Evolutionary conservation across 441 rosid genomes (phyloP), one percentile per base, ranked within the genome.

Genomic region (Gossypium davidsonii): DNA sequence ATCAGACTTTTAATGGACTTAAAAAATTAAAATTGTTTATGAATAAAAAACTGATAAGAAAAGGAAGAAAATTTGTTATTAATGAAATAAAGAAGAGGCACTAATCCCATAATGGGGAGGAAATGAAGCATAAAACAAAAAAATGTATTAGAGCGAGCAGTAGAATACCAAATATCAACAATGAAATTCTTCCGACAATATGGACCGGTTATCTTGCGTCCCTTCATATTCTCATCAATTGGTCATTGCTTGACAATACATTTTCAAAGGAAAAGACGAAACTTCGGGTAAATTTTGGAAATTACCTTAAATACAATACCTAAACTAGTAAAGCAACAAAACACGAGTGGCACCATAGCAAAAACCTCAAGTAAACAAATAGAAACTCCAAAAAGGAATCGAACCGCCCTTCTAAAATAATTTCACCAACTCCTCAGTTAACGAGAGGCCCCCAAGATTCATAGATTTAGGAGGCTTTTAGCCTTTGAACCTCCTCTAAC

Each of bases 391-490:
- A 15, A 61, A 61, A 9, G 3, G 7, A 62, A 62, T 15, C 7
- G 25, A 34, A 37, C 67, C 49, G 44, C 48, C 20, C 48, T 62
- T 66, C 56, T 49, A n/a, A 49, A 49, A 48, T 25, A 10, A 49
- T 14, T 66, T 48, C 7, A 21, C 20, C n/a, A n/a, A 7, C 57
- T 23, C 12, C 23, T 12, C n/a, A 7, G 71, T 8, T 23, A 7
- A 48, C 42, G n/a, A 25, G 25, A n/a, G 31, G 14, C 71, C 53
- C 23, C 58, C 23, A 23, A 67, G 58, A 26, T 67, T 67, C 71
- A 49, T 18, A 49, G 71, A 49, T 67, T 67, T 67, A 18, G 57
- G 57, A 48, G 58, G 42, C 23, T 48, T 67, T 21, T 21, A n/a
- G 71, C 71, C 42, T 49, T 49, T 46, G 71, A 48, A 67, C 49